Evolutionary conservation across 2,329 filamentous ascomycete species (phyloP).

Genomic region (Verticillium longisporum): DNA sequence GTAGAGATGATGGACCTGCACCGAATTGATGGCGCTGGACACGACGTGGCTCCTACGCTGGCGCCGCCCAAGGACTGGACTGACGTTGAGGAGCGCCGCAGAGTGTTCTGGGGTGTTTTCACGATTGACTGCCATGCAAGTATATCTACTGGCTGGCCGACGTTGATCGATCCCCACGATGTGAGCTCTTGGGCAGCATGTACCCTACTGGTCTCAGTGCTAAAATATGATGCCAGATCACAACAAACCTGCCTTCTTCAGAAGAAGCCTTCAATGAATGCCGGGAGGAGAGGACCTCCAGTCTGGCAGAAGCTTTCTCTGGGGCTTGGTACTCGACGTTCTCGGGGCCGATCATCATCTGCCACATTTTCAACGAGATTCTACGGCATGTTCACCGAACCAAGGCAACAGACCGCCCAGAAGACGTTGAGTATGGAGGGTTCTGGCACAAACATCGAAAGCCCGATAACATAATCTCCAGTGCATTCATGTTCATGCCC

Average conservation of each 20-base stretch:
- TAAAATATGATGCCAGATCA: conserved; percentile 37
- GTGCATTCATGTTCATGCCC: conserved; percentile 72
- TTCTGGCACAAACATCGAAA: conserved; percentile 84
- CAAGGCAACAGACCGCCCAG: conserved; percentile 61
- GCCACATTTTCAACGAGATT: conserved; percentile 75
- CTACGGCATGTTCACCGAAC: conserved; percentile 72
- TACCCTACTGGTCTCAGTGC: not conserved
- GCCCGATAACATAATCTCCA: conserved; percentile 74
- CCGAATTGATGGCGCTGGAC: conserved; percentile 58
- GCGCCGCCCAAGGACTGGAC: conserved; percentile 71
- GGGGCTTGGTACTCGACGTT: conserved; percentile 62
- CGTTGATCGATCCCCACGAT: conserved; percentile 68
- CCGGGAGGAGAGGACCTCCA: conserved; percentile 53
- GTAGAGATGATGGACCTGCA: conserved; percentile 82
- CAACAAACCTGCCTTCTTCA: conserved; percentile 71
- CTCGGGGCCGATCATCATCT: conserved; percentile 65
- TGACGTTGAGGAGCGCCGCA: conserved; percentile 67
- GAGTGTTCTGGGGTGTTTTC: conserved; percentile 83
- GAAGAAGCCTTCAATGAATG: conserved; percentile 70
- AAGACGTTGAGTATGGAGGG: conserved; percentile 65
- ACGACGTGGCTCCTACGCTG: conserved; percentile 68
- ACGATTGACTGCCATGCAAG: conserved; percentile 78
- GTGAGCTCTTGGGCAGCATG: conserved; percentile 22
- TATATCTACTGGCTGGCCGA: conserved; percentile 87
- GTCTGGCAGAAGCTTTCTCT: conserved; percentile 57